phyloP scores from a whole-genome alignment of 1,284 basidiomycete genomes.

The Melampsora larici-populina region DNA sequence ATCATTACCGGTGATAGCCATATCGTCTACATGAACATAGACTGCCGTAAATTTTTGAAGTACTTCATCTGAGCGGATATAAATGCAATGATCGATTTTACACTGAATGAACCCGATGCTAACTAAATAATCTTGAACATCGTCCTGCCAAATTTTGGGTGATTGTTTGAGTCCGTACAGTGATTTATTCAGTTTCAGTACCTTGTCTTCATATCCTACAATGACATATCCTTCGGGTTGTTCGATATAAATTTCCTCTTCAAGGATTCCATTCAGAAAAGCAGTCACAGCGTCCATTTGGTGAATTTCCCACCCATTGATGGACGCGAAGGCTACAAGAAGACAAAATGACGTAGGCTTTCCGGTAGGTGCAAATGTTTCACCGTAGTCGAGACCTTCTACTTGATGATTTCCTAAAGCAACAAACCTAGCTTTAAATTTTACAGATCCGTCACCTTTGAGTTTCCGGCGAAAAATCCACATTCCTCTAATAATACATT shows the following conservation, averaged over 20 bases:
- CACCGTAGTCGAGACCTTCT: background rate
- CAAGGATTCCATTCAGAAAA: constrained; percentile 1
- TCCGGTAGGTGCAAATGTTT: background rate
- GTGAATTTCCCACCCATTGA: background rate
- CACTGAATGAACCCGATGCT: too few relatives aligned
- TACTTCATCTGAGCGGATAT: too few relatives aligned
- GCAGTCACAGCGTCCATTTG: background rate
- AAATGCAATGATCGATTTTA: too few relatives aligned
- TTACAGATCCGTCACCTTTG: background rate
- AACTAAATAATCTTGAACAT: too few relatives aligned
- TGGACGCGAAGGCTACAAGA: background rate
- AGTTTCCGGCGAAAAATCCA: constrained; percentile 2
- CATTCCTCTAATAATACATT: background rate
- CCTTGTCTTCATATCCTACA: too few relatives aligned
- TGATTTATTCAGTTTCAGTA: too few relatives aligned
- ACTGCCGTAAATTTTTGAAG: too few relatives aligned
- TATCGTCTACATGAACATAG: too few relatives aligned
- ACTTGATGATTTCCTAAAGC: background rate
- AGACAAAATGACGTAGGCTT: background rate
- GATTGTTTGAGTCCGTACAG: too few relatives aligned
- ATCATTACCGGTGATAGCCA: too few relatives aligned
- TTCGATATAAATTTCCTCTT: background rate
- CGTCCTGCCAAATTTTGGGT: too few relatives aligned
- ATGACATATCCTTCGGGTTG: background rate
- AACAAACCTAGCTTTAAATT: constrained; percentile 1